phyloP scores from a whole-genome alignment of 2,329 filamentous ascomycete species.

The Trichophyton verrucosum region DNA sequence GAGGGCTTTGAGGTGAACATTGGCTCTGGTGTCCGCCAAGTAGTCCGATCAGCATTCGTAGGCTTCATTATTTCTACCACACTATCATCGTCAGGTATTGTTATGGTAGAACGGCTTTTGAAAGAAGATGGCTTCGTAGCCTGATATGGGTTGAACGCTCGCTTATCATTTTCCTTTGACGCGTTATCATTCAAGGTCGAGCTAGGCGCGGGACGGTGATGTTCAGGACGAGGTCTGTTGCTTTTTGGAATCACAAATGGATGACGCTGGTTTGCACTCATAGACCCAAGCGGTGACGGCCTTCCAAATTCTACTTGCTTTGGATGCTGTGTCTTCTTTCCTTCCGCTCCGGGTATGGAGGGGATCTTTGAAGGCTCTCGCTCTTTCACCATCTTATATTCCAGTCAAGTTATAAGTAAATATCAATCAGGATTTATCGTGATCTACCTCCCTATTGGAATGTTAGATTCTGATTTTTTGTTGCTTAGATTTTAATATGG shows the following conservation, averaged over 20 bases:
- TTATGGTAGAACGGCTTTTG: constrained; percentile 19
- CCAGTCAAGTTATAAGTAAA: too few species aligned
- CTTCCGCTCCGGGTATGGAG: constrained; percentile 25
- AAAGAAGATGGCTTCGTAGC: constrained; percentile 28
- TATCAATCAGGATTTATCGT: too few species aligned
- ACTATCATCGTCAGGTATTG: constrained; percentile 18
- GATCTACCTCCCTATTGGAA: too few species aligned
- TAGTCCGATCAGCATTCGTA: constrained; percentile 36
- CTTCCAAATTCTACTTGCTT: constrained; percentile 45
- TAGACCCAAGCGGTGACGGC: constrained; percentile 41
- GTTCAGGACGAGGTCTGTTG: constrained; percentile 39
- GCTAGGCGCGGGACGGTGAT: constrained; percentile 29
- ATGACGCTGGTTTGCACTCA: constrained; percentile 23
- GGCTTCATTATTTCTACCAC: constrained; percentile 39
- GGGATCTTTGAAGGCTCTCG: constrained; percentile 33
- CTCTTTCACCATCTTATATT: constrained; percentile 40
- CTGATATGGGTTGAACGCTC: constrained; percentile 30
- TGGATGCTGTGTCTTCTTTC: constrained; percentile 23
- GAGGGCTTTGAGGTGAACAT: constrained; percentile 41
- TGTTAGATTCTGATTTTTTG: too few species aligned
- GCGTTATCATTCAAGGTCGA: background rate
- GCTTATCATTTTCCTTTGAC: constrained; percentile 14
- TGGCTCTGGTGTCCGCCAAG: constrained; percentile 40
- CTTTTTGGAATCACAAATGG: constrained; percentile 43
- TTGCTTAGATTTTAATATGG: too few species aligned